Evolutionary conservation across 371 early-diverging fungal species (phyloP).

Genomic region (Apophysomyces sp.): DNA sequence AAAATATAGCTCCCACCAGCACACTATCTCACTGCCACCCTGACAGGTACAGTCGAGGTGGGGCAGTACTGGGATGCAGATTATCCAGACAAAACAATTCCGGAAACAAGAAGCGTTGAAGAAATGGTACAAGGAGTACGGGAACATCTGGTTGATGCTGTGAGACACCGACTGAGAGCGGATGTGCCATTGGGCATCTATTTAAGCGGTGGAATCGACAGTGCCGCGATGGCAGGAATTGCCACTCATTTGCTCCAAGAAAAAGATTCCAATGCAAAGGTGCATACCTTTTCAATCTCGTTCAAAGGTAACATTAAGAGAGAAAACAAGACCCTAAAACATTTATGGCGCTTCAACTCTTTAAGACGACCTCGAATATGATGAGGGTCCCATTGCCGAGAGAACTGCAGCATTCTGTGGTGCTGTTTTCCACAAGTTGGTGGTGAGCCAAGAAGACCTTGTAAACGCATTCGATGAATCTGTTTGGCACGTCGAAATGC

Average conservation of each 20-base stretch:
- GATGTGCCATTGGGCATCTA: constrained; percentile 24
- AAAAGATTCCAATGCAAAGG: constrained; percentile 14
- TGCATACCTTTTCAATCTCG: constrained; percentile 18
- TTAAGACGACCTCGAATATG: constrained; percentile 4
- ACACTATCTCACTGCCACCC: constrained; percentile 12
- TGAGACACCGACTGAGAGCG: constrained; percentile 17
- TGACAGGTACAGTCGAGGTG: constrained; percentile 10
- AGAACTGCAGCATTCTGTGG: constrained; percentile 15
- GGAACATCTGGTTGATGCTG: constrained; percentile 17
- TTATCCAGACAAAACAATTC: constrained; percentile 18
- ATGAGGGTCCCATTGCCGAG: constrained; percentile 23
- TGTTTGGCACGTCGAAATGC: constrained; percentile 22
- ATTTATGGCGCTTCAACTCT: too few species aligned
- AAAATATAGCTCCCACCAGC: constrained; percentile 16
- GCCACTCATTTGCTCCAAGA: constrained; percentile 14
- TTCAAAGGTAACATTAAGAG: constrained; percentile 6
- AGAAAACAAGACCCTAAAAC: not conserved
- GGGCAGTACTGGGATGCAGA: constrained; percentile 25
- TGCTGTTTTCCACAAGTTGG: constrained; percentile 18
- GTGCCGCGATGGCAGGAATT: constrained; percentile 20
- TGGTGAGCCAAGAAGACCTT: constrained; percentile 11
- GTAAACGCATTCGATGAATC: constrained; percentile 16
- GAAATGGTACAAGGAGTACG: constrained; percentile 27
- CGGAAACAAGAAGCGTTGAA: constrained; percentile 16
- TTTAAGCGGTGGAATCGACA: constrained; percentile 25